These are phyloP conservation scores for Acanthamoeba healyi DNA, from an alignment of 208 protist species.

Conservation along the genomic window DNA sequence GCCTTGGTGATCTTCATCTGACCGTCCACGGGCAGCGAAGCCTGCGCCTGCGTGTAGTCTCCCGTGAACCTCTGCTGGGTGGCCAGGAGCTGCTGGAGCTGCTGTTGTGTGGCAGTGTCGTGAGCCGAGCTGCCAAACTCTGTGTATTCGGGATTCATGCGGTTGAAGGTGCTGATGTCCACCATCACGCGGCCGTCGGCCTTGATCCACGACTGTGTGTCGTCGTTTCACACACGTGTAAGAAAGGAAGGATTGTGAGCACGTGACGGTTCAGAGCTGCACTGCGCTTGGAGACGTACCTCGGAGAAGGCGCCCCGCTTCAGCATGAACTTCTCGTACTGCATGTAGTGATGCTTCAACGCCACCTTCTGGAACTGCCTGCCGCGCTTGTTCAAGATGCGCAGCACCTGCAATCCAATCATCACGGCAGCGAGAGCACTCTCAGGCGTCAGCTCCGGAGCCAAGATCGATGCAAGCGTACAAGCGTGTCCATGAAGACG, in stretches of 20 bases:
- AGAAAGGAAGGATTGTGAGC: background rate
- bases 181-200: conserved; percentile 73
- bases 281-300: background rate
- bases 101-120: conserved; percentile 64
- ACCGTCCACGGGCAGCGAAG: background rate
- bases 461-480: too few species aligned
- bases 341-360: conserved; percentile 64
- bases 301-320: background rate
- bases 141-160: conserved; percentile 72
- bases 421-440: too few species aligned
- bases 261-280: too few species aligned
- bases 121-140: conserved; percentile 70
- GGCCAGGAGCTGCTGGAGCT: conserved; percentile 36
- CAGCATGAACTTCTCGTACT: conserved; percentile 67
- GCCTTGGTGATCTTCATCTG: background rate
- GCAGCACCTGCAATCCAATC: too few species aligned
- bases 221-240: background rate
- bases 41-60: conserved; percentile 31
- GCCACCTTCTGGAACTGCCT: conserved; percentile 10
- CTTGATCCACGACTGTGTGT: background rate
- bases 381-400: conserved; percentile 64
- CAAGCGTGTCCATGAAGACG: too few species aligned
- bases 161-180: conserved; percentile 71
- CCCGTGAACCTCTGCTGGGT: conserved; percentile 5
- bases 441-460: too few species aligned